Conservation (phyloP, 2,329 filamentous ascomycete species). For the Fusarium ambrosium region DNA sequence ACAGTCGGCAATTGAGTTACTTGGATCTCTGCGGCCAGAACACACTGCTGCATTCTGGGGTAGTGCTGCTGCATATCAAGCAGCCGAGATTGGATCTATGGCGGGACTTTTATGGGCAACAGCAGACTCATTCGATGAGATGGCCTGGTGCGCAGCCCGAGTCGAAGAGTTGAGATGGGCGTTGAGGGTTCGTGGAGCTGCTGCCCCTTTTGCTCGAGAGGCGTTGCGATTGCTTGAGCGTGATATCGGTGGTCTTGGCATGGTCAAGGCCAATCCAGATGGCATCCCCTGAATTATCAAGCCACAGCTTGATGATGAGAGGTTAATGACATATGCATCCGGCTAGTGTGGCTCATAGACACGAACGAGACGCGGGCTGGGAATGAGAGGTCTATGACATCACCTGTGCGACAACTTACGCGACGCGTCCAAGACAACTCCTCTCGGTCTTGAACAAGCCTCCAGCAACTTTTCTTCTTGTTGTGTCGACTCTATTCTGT, state of each 20-base stretch:
- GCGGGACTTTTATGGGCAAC: constrained; percentile 58
- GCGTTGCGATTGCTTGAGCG: constrained; percentile 56
- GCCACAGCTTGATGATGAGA: constrained; percentile 6
- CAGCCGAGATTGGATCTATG: constrained; percentile 58
- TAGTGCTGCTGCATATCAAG: constrained; percentile 59
- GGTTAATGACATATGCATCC: constrained; percentile 1
- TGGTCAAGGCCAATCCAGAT: constrained; percentile 42
- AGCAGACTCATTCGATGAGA: constrained; percentile 54
- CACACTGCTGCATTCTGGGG: constrained; percentile 63
- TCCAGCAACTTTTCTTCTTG: background rate
- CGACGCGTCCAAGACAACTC: constrained; percentile 26
- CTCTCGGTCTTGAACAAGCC: background rate
- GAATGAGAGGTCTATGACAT: constrained; percentile 42
- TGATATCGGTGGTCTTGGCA: constrained; percentile 48
- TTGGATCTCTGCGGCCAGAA: constrained; percentile 59
- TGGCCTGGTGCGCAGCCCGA: constrained; percentile 55
- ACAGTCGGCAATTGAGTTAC: constrained; percentile 56
- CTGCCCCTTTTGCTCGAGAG: constrained; percentile 55
- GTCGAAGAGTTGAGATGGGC: constrained; percentile 59
- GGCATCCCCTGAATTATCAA: constrained; percentile 16
- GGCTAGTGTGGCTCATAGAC: constrained; percentile 20
- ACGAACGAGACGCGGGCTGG: constrained; percentile 28
- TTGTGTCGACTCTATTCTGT: background rate
- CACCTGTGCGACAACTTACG: constrained; percentile 35
- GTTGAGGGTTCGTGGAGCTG: constrained; percentile 56